Percentiles rank a stretch among this genome's conserved stretches.
Evolutionary conservation across 192 early-diverging fungal genomes (phyloP).

Genomic region (Podila verticillata): DNA sequence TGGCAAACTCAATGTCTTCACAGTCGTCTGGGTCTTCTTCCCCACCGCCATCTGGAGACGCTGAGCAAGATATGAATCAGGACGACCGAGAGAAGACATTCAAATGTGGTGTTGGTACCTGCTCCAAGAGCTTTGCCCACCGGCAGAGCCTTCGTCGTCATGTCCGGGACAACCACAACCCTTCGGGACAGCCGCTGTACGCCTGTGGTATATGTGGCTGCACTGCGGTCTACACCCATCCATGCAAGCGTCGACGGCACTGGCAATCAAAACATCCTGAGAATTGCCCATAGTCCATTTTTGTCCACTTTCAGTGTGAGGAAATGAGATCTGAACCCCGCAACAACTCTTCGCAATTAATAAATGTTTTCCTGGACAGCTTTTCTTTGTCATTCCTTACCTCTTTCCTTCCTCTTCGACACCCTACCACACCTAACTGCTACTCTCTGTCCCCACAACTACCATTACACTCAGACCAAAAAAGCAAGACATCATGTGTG

Average conservation of each 20-base stretch:
- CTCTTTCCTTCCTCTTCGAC: too few relatives aligned
- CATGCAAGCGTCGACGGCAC: constrained; percentile 6
- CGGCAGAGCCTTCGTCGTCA: not conserved
- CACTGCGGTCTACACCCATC: not conserved
- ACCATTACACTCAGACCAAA: not conserved
- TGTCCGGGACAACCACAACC: not conserved
- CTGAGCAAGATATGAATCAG: not conserved
- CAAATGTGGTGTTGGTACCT: not conserved
- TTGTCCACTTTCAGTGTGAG: too few relatives aligned
- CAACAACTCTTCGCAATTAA: too few relatives aligned
- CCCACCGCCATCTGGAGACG: not conserved
- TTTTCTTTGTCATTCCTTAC: too few relatives aligned
- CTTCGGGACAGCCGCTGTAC: not conserved
- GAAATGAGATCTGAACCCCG: too few relatives aligned
- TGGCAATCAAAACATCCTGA: constrained; percentile 1
- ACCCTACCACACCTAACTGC: too few relatives aligned
- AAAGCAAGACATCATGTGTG: constrained; percentile 75
- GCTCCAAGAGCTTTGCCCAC: not conserved
- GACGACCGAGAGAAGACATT: not conserved
- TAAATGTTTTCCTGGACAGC: too few relatives aligned
- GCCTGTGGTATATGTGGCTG: not conserved
- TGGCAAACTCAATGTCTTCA: not conserved
- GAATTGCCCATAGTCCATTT: not conserved
- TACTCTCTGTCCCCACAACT: too few relatives aligned
- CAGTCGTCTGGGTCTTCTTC: not conserved